Evolutionary conservation across 805 yeast genomes (phyloP).

Genomic region (Isabelozyma gotoi): DNA sequence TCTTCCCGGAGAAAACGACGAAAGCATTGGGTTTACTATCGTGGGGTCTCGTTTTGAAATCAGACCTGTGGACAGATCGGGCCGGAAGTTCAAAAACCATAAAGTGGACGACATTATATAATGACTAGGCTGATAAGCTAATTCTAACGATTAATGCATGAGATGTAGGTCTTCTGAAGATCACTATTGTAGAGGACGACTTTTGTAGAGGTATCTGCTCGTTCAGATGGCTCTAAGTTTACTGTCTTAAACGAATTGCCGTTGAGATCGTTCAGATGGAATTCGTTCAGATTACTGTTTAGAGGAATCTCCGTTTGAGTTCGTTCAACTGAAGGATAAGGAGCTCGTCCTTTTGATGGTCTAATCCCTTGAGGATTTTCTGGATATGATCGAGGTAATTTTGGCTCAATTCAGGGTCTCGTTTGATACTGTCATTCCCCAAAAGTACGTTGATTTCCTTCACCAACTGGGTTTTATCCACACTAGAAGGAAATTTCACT

Average conservation of each 20-base stretch:
- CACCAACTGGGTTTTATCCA: constrained; percentile 7
- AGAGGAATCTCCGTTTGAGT: constrained; percentile 10
- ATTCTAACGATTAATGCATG: not conserved
- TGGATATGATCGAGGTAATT: constrained; percentile 9
- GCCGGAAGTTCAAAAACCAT: constrained; percentile 81
- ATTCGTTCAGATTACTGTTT: constrained; percentile 1
- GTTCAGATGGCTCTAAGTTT: no score
- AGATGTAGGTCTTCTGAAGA: no score
- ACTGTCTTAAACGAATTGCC: no score
- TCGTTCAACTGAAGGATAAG: constrained; percentile 21
- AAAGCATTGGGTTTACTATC: constrained; percentile 56
- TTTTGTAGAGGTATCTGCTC: no score
- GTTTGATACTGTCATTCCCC: not conserved
- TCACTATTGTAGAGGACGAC: no score
- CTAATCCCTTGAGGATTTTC: constrained; percentile 10
- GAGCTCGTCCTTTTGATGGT: constrained; percentile 17
- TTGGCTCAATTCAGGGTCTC: not conserved
- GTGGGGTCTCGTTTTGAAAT: constrained; percentile 78
- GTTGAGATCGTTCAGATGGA: no score
- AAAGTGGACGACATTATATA: constrained; percentile 56
- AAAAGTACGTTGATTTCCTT: constrained; percentile 12
- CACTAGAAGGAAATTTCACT: constrained; percentile 6
- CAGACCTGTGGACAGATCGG: constrained; percentile 77
- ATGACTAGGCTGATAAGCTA: no score
- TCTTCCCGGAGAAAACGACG: constrained; percentile 31